phyloP scores from a whole-genome alignment of 2,329 filamentous ascomycete genomes.

The Cercospora sp. region DNA sequence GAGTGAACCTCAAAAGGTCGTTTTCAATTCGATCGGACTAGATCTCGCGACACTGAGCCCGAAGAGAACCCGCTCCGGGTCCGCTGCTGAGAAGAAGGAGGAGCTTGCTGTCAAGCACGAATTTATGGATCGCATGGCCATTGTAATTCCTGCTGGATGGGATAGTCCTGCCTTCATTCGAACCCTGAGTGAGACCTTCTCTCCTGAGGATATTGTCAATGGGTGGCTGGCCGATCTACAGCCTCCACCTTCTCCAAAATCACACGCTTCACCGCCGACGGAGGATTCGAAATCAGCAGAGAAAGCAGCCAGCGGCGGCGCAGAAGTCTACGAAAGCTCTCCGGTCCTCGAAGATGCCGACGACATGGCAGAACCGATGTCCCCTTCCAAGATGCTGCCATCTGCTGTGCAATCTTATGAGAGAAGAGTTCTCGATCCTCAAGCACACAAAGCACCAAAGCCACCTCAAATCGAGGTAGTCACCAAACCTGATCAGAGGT shows the following conservation, averaged over 20 bases:
- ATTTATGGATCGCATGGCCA: slow-evolving; percentile 69
- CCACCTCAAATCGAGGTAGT: slow-evolving; percentile 39
- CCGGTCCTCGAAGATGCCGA: slow-evolving; percentile 29
- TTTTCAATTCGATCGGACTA: slow-evolving; percentile 76
- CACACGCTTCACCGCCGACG: slow-evolving; percentile 48
- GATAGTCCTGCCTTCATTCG: slow-evolving; percentile 98
- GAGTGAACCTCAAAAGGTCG: slow-evolving; percentile 64
- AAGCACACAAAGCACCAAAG: slow-evolving; percentile 33
- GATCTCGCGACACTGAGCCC: slow-evolving; percentile 34
- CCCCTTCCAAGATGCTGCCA: slow-evolving; percentile 28
- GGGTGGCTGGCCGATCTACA: slow-evolving; percentile 61
- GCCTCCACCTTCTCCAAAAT: slow-evolving; percentile 57
- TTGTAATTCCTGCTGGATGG: slow-evolving; percentile 94
- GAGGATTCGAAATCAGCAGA: slow-evolving; percentile 28
- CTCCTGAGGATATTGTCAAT: slow-evolving; percentile 80
- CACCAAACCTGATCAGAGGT: slow-evolving; percentile 39
- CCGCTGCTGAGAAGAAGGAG: slow-evolving; percentile 31
- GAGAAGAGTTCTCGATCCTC: slow-evolving; percentile 36
- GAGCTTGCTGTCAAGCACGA: slow-evolving; percentile 68
- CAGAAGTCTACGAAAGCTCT: slow-evolving; percentile 35
- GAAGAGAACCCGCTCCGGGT: slow-evolving; percentile 55
- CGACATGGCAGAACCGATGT: slow-evolving; percentile 19
- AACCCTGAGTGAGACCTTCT: slow-evolving; percentile 85
- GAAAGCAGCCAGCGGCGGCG: slow-evolving; percentile 31
- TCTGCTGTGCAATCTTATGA: slow-evolving; percentile 38